Base-by-base conservation (phyloP, 306 rosid species). In the Vachellia pachyceras region DNA sequence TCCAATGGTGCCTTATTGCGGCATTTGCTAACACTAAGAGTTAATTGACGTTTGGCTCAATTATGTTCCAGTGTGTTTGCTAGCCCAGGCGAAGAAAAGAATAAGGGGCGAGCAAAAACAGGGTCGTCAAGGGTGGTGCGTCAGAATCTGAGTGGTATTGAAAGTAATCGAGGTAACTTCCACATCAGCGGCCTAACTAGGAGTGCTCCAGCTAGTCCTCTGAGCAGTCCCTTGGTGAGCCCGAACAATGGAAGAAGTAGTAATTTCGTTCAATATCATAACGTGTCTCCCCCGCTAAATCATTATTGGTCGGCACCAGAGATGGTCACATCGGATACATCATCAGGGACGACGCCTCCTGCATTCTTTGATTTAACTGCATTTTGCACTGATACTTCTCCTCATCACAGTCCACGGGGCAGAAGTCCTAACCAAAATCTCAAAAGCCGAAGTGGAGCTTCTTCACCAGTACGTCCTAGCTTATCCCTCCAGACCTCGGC, bases 301-400 rank as follows among this genome's bases (percentile, higher is more conserved):
- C 91, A 95, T 61, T 87, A 74, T 74, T 93, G 97, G 99, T 95
- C 98, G 54, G 94, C 94, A 40, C 98, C 98, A 0, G 98, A 92
- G 79, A 80, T 93, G 86, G 84, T 89, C 4, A 67, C 78, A 61
- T 50, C 79, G 4, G 85, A 84, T 47, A 50, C 67, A 60, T 60
- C 79, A 69, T 58, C 80, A 0, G 88, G 78, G 35, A 42, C 74
- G 39, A 77, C 85, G 61, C 83, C 89, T 77, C 92, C 90, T 69
- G 87, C 92, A 3, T 87, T 77, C 81, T 84, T 81, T 54, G 97
- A 95, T 77, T 67, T 80, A 69, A 70, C 82, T 10, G 50, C 86
- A 42, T 54, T 69, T 44, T 85, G 88, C 75, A 66, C 41, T 49
- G 92, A 95, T 60, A 79, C 42, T 77, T 96, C 97, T 73, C 94